Evolutionary conservation across 257 asterid genomes (phyloP).

Genomic region (Capsicum baccatum): DNA sequence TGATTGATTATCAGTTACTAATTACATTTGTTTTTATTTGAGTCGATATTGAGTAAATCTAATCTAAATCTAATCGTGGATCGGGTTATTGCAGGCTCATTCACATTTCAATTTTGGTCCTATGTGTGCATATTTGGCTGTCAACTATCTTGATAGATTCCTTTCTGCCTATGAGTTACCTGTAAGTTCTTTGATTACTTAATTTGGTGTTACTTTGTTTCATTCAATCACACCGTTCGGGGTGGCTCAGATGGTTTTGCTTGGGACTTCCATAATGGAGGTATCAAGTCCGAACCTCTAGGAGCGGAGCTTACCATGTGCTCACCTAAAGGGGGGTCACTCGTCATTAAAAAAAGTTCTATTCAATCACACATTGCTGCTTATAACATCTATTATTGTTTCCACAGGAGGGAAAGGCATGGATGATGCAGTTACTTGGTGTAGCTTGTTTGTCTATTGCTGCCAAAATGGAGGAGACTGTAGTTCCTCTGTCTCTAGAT

Average conservation of each 20-base stretch:
- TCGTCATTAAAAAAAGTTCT: no score
- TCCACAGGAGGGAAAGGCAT: constrained; percentile 38
- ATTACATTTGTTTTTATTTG: background rate
- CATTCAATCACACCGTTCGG: background rate
- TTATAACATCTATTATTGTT: constrained; percentile 20
- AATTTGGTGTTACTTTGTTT: background rate
- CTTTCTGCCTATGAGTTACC: constrained; percentile 51
- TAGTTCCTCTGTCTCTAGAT: constrained; percentile 45
- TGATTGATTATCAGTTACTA: constrained; percentile 18
- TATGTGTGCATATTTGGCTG: constrained; percentile 46
- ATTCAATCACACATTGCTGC: constrained; percentile 13
- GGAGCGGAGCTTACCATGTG: no score
- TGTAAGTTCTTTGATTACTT: constrained; percentile 37
- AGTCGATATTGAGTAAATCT: constrained; percentile 13
- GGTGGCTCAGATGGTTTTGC: no score
- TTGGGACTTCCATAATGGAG: no score
- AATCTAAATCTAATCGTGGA: constrained; percentile 28
- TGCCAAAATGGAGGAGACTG: constrained; percentile 56
- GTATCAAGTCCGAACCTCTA: no score
- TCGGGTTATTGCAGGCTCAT: constrained; percentile 41
- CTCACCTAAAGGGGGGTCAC: no score
- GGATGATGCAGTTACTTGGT: constrained; percentile 53
- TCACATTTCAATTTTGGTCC: constrained; percentile 50
- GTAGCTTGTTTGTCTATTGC: constrained; percentile 56
- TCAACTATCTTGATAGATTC: constrained; percentile 54